Evolutionary conservation across 208 protist species (phyloP).

Genomic region (Herpetomonas tarakana): DNA sequence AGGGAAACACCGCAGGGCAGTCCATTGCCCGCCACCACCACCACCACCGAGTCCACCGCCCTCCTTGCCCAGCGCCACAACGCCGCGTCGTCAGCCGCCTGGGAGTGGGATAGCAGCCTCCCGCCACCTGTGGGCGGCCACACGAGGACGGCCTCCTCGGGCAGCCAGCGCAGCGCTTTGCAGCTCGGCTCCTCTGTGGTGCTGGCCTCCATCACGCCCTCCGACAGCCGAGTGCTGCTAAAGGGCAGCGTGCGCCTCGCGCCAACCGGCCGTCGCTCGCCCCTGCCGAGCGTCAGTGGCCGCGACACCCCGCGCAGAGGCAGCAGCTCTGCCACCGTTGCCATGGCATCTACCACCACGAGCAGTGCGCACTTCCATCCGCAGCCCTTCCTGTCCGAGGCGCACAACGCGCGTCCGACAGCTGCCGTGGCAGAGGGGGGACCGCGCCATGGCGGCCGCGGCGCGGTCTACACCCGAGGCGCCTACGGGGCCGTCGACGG

Average conservation of each 20-base stretch:
- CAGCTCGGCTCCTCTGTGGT: constrained; percentile 22
- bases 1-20: too few species aligned
- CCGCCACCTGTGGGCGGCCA: neutral
- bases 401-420: too few species aligned
- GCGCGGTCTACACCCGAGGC: neutral
- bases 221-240: constrained; percentile 28
- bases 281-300: neutral
- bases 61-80: neutral
- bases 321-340: neutral
- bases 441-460: neutral
- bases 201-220: constrained; percentile 37
- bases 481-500: neutral
- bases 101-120: neutral
- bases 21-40: neutral
- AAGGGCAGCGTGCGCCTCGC: constrained; percentile 37
- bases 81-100: neutral
- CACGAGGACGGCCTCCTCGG: neutral
- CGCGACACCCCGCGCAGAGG: constrained; percentile 7
- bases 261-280: constrained; percentile 16
- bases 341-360: neutral
- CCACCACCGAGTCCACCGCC: neutral
- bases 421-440: too few species aligned
- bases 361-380: neutral
- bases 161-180: constrained; percentile 4
- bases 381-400: constrained; percentile 3